phyloP scores from a whole-genome alignment of 2,329 filamentous ascomycete genomes.

The Xylariaceae sp. region DNA sequence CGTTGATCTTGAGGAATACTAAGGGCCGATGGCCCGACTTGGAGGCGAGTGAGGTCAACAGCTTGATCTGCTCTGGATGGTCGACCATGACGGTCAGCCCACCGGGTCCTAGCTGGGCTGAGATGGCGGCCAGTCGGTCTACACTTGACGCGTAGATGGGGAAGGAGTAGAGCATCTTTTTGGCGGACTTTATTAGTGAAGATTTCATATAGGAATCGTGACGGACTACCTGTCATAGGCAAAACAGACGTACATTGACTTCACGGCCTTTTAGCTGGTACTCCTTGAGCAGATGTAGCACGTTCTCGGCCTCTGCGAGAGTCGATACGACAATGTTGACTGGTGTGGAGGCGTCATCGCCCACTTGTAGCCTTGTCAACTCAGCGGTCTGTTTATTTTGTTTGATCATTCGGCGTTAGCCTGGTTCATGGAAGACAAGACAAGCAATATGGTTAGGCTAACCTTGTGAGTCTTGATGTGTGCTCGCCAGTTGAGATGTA shows the following conservation, averaged over 20 bases:
- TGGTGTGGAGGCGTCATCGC: constrained; percentile 52
- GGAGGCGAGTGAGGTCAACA: constrained; percentile 51
- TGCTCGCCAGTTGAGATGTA: constrained; percentile 72
- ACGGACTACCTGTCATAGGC: no score
- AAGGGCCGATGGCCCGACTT: constrained; percentile 56
- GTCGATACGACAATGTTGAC: constrained; percentile 76
- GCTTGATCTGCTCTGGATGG: constrained; percentile 65
- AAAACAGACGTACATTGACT: constrained; percentile 65
- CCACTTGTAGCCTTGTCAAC: constrained; percentile 73
- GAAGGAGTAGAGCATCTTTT: constrained; percentile 72
- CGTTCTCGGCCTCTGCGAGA: constrained; percentile 72
- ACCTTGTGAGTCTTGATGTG: constrained; percentile 89
- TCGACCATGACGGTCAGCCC: constrained; percentile 73
- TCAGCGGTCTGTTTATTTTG: constrained; percentile 62
- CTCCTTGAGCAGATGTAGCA: constrained; percentile 66
- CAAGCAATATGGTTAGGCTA: constrained; percentile 28
- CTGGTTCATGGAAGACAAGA: neutral
- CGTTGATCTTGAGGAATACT: constrained; percentile 77
- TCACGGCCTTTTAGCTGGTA: constrained; percentile 59
- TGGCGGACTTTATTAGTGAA: neutral
- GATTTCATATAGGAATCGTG: no score
- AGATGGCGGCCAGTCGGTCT: constrained; percentile 64
- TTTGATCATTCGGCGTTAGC: constrained; percentile 27
- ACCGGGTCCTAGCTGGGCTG: constrained; percentile 59
- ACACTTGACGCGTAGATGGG: constrained; percentile 69